Evolutionary conservation across 768 basidiomycete species (phyloP), one percentile per base, ranked within the genome.

Genomic region (Lenzites betulinus): DNA sequence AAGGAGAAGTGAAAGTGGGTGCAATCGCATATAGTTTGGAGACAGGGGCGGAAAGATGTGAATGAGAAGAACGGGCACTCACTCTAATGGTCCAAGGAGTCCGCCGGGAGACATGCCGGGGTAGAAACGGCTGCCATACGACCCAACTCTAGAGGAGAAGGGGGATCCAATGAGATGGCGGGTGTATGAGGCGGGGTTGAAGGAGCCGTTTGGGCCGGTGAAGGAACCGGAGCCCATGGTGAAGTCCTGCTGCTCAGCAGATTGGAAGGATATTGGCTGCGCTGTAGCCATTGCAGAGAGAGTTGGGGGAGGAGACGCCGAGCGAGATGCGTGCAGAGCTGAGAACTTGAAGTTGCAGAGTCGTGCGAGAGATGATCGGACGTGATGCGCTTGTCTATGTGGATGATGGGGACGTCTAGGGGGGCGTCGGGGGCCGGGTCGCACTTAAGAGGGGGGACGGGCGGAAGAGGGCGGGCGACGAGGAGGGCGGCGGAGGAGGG

Each of bases 91-190:
- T 23, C 80, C 83, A 0, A 88, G 73, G 26, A 88, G 75, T 62
- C 84, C 82, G 0, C 82, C 85, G 2, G 86, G 86, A 0, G 85
- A 86, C 43, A 84, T 83, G 30, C 85, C 85, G 13, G 84, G 83
- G 49, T 84, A 83, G 71, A 87, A 81, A 9, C 86, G 77, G 26
- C 80, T 82, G 0, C 86, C 86, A 59, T 84, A 89, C 0, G 87
- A 89, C 35, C 84, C 84, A 0, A 81, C 78, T 6, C 85, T 80
- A 83, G 87, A 92, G 4, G 89, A 90, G 13, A 65, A 39, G 44
- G 89, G 89, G 0, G 88, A 90, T 54, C 87, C 87, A 7, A 90
- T 77, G 69, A 88, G 86, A 65, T 87, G 82, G 35, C 86, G 76
- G 30, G 84, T 83, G 76, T 86, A 90, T 0, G 85, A 85, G 3